Conservation (phyloP, 225 moss, liverwort and hornwort genomes). For the Bryum argenteum region DNA sequence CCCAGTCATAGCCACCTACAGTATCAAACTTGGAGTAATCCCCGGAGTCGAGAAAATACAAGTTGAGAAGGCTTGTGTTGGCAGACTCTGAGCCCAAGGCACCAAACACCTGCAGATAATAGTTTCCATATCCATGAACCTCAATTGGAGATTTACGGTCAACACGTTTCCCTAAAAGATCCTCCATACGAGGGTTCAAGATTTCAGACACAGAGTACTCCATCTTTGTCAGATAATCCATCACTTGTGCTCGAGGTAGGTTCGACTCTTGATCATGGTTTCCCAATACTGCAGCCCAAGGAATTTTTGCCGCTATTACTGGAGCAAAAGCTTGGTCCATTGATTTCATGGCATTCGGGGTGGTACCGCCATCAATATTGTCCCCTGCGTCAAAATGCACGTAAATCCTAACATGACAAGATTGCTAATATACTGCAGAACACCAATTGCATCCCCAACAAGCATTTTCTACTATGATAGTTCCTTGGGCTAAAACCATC, state of each 20-base stretch:
- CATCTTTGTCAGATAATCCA: constrained; percentile 78
- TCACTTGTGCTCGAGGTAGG: constrained; percentile 64
- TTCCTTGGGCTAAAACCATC: neutral
- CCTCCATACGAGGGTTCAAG: constrained; percentile 64
- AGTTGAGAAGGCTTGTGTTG: constrained; percentile 75
- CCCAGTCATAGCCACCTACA: constrained; percentile 91
- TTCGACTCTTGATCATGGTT: constrained; percentile 96
- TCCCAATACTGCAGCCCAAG: constrained; percentile 94
- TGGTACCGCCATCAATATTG: constrained; percentile 71
- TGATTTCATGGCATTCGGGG: constrained; percentile 68
- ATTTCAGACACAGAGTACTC: constrained; percentile 78
- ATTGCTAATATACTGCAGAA: neutral
- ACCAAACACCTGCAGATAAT: constrained; percentile 85
- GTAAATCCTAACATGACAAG: neutral
- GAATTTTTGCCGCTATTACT: constrained; percentile 82
- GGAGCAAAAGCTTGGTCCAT: constrained; percentile 92
- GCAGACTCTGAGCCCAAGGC: constrained; percentile 52
- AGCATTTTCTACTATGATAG: neutral
- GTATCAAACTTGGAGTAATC: constrained; percentile 79
- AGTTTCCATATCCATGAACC: constrained; percentile 85
- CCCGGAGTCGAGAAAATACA: constrained; percentile 94
- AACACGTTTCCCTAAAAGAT: constrained; percentile 46
- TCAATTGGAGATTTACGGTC: constrained; percentile 50
- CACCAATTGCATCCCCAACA: neutral
- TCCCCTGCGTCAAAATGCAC: constrained; percentile 62